Percentiles rank a stretch among this genome's conserved stretches.
Conservation (phyloP, 495 filamentous ascomycete genomes). For the Hypoxylon subgilvum region DNA sequence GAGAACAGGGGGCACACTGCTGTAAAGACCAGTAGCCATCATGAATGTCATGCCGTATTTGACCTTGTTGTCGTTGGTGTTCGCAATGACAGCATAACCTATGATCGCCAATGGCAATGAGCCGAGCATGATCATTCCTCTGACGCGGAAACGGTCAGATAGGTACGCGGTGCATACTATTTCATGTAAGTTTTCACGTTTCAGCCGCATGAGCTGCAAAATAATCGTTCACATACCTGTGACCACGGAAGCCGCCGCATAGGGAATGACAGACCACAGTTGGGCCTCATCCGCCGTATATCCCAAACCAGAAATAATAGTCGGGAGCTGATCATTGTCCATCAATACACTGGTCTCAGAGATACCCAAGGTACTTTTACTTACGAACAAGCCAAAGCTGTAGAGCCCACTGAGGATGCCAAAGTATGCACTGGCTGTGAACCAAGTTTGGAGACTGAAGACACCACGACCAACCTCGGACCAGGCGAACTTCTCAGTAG, state of each 20-base stretch:
- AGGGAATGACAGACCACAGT: conserved; percentile 71
- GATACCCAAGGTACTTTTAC: conserved; percentile 10
- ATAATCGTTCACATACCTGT: conserved; percentile 53
- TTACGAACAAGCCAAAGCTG: conserved; percentile 61
- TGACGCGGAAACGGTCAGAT: conserved; percentile 53
- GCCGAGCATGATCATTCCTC: conserved; percentile 52
- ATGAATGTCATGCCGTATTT: conserved; percentile 79
- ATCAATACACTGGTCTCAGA: conserved; percentile 26
- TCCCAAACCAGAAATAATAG: conserved; percentile 69
- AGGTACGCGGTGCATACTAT: conserved; percentile 52
- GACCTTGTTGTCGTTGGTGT: conserved; percentile 61
- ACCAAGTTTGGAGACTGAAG: conserved; percentile 64
- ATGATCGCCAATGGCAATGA: conserved; percentile 59
- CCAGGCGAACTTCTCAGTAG: conserved; percentile 66
- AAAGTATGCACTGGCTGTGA: conserved; percentile 54
- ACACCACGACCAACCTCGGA: conserved; percentile 66
- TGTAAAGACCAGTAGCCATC: conserved; percentile 75
- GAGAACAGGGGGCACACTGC: conserved; percentile 73
- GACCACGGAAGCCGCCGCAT: conserved; percentile 63
- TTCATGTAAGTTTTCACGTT: conserved; percentile 1
- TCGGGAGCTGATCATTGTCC: conserved; percentile 67
- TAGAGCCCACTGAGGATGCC: conserved; percentile 53
- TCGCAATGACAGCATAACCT: conserved; percentile 72
- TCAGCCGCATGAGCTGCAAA: conserved; percentile 48
- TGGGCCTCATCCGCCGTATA: conserved; percentile 68